A percentile compares a stretch with the other conserved stretches of the same genome.
Evolutionary conservation across 2,329 filamentous ascomycete genomes (phyloP).

Genomic region (Allantophomopsis lycopodina): DNA sequence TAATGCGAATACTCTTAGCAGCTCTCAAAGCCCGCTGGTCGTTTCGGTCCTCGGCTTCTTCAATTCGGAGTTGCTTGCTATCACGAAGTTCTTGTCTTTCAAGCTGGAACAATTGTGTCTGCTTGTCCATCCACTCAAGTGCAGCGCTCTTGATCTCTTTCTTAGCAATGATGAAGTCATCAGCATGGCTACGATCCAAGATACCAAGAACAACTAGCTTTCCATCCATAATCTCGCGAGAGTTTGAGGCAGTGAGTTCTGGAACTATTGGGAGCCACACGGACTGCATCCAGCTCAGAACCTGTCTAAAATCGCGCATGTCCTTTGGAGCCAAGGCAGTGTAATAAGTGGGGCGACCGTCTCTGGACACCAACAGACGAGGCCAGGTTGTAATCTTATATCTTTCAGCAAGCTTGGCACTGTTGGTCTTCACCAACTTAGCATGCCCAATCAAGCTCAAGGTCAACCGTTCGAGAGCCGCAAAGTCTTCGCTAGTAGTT

Average conservation of each 20-base stretch:
- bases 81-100: slow-evolving; percentile 89
- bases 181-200: slow-evolving; percentile 64
- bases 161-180: slow-evolving; percentile 65
- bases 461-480: slow-evolving; percentile 72
- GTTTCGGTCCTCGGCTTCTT: slow-evolving; percentile 87
- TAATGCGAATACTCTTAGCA: slow-evolving; percentile 84
- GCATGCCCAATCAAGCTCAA: slow-evolving; percentile 83
- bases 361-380: slow-evolving; percentile 76
- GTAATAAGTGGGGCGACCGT: slow-evolving; percentile 85
- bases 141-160: slow-evolving; percentile 92
- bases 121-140: slow-evolving; percentile 96
- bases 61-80: slow-evolving; percentile 86
- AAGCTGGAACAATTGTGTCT: slow-evolving; percentile 79
- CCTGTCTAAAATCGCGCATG: slow-evolving; percentile 74
- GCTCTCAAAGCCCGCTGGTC: slow-evolving; percentile 76
- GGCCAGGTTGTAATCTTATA: slow-evolving; percentile 98
- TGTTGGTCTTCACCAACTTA: slow-evolving; percentile 83
- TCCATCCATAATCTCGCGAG: slow-evolving; percentile 86
- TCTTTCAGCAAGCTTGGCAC: slow-evolving; percentile 57
- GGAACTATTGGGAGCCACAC: slow-evolving; percentile 95
- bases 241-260: slow-evolving; percentile 82
- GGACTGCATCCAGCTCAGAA: slow-evolving; percentile 87
- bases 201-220: slow-evolving; percentile 92
- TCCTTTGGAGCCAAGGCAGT: slow-evolving; percentile 75
- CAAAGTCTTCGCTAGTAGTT: slow-evolving; percentile 84